A percentile compares a stretch with the other conserved stretches of the same genome.
phyloP scores from a whole-genome alignment of 305 asterid species.

The Fraxinus floribunda region DNA sequence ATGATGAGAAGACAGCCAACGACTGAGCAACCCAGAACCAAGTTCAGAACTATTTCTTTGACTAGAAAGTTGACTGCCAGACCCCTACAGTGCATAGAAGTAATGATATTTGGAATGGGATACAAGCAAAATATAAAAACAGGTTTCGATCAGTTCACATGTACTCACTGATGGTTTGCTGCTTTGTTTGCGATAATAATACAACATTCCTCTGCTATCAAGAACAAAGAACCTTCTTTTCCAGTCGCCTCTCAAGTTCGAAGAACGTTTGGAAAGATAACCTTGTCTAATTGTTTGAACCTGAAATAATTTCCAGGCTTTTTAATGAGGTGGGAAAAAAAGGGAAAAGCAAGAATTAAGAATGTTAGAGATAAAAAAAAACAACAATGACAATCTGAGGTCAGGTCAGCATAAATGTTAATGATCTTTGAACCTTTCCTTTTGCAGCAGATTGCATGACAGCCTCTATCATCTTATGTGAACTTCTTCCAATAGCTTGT shows the following conservation, averaged over 20 bases:
- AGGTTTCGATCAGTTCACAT: constrained; percentile 6
- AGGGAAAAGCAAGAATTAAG: constrained; percentile 10
- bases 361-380: neutral
- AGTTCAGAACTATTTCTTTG: constrained; percentile 97
- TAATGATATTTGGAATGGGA: constrained; percentile 10
- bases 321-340: constrained; percentile 30
- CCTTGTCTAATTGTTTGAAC: constrained; percentile 99
- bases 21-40: constrained; percentile 95
- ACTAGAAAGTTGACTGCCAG: constrained; percentile 79
- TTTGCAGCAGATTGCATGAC: constrained; percentile 97
- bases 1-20: constrained; percentile 97
- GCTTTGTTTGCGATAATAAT: constrained; percentile 94
- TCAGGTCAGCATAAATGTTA: constrained; percentile 18
- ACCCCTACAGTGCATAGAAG: constrained; percentile 54
- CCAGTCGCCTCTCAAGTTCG: constrained; percentile 98
- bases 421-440: constrained; percentile 73
- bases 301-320: constrained; percentile 52
- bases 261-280: constrained; percentile 94
- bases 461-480: constrained; percentile 99
- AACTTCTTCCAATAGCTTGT: constrained; percentile 95
- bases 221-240: constrained; percentile 99
- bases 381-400: constrained; percentile 14
- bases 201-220: constrained; percentile 99
- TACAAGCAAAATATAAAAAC: neutral
- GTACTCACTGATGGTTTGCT: constrained; percentile 95